Base-by-base conservation (phyloP, 2,329 filamentous ascomycete species). In the Botrytis galanthina region DNA sequence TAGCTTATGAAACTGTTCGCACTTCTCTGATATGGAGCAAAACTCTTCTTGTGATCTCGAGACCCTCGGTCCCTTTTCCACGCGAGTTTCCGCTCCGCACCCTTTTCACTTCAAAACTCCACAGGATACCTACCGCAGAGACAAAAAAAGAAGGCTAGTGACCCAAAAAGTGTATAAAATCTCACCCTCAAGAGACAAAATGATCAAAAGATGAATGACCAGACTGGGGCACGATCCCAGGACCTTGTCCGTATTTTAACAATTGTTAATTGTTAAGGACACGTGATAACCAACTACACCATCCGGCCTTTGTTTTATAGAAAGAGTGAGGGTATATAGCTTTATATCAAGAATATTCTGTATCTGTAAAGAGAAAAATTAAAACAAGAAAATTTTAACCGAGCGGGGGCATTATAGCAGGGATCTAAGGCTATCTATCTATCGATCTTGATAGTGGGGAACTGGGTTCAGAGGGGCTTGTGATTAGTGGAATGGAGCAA, bases 301-400 rank as follows among this genome's bases (percentile, higher is more conserved):
- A 61, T 61, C 59, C 59, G 35, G 59, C 59, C 59, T 39, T 39
- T 3, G 12, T 4, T 37, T 20, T 1, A 14, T 61, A 14, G n/a
- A 3, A 14, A 3, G 16, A 2, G 0, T 1, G 0, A 3, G 0
- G 8, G 1, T 9, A 22, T 37, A 6, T 22, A 0, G 12, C 12
- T 22, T 39, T 39, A 60, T 35, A 26, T 60, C 0, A 6, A 9
- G 9, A 26, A 12, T 5, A 14, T 26, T 26, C 1, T 22, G 9
- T 0, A 22, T 10, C 2, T 22, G 7, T 35, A 18, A 2, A 59
- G 54, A 61, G 8, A 37, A 37, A 61, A 61, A 61, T 26, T 3
- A 8, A 22, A 26, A 61, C 12, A 37, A 61, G 32, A 61, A n/a
- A 16, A 18, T 54, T 61, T 61, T 18, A 22, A 12, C 7, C 1